Conservation (phyloP, 1,284 basidiomycete genomes). For the Melampsora americana region DNA sequence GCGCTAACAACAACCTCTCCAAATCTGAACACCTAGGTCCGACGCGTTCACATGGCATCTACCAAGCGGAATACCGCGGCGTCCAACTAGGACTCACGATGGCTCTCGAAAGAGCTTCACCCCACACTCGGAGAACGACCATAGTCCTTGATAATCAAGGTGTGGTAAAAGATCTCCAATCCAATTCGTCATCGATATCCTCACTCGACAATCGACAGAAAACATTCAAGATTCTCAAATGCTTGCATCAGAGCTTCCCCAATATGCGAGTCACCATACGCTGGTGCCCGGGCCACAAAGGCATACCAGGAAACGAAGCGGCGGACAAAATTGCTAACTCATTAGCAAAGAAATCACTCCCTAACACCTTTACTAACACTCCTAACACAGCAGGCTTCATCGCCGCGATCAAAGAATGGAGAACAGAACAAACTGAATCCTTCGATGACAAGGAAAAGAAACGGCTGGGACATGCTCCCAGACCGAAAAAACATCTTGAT, state of each 20-base stretch:
- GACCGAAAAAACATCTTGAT: not conserved
- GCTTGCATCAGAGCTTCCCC: not conserved
- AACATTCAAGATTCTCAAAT: not conserved
- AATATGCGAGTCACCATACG: not conserved
- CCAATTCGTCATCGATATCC: not conserved
- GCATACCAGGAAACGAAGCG: too few relatives aligned
- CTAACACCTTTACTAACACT: not conserved
- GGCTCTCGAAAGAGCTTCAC: not conserved
- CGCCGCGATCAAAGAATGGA: not conserved
- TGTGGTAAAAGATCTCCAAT: not conserved
- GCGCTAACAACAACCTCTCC: too few relatives aligned
- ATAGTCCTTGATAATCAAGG: not conserved
- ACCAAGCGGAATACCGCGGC: not conserved
- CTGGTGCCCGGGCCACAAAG: constrained; percentile 2
- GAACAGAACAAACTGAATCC: not conserved
- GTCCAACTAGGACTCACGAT: too few relatives aligned
- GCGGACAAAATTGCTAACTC: too few relatives aligned
- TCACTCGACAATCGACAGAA: not conserved
- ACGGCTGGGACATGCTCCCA: not conserved
- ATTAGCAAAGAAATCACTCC: not conserved
- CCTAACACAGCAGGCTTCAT: not conserved
- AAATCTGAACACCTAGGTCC: not conserved
- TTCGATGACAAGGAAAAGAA: not conserved
- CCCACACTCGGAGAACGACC: not conserved
- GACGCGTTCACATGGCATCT: not conserved